A percentile compares a stretch with the other conserved stretches of the same genome.
phyloP scores from a whole-genome alignment of 2,329 filamentous ascomycete genomes.

The Orbilia oligospora region DNA sequence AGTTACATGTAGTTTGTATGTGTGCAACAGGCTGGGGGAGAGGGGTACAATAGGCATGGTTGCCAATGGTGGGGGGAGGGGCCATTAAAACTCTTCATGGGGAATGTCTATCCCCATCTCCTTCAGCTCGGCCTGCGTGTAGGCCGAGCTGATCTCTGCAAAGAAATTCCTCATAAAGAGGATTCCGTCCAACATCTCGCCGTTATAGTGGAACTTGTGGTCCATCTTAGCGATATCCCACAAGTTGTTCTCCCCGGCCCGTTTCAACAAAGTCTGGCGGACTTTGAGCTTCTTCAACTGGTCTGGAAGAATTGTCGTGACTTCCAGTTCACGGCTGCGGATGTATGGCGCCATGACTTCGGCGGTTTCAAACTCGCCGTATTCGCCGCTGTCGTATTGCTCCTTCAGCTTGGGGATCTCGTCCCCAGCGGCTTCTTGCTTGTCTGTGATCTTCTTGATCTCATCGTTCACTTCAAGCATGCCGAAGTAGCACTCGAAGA shows the following conservation, averaged over 20 bases:
- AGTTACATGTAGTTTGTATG: too few species aligned
- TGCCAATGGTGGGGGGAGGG: too few species aligned
- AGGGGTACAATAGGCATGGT: too few species aligned
- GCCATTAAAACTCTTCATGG: conserved; percentile 19
- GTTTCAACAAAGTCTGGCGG: conserved; percentile 35
- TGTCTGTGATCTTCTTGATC: neutral
- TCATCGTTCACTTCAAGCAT: conserved; percentile 8
- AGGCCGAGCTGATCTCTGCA: neutral
- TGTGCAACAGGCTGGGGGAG: too few species aligned
- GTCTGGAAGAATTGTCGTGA: conserved; percentile 6
- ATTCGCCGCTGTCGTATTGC: neutral
- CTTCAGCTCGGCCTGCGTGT: too few species aligned
- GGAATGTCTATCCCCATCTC: neutral
- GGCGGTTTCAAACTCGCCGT: neutral
- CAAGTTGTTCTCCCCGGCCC: conserved; percentile 27
- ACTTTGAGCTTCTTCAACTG: conserved; percentile 10
- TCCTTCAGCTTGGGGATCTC: neutral
- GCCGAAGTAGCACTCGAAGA: conserved; percentile 42
- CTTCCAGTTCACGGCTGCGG: neutral
- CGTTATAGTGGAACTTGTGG: conserved; percentile 13
- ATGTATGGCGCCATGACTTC: conserved; percentile 12
- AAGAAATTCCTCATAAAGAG: conserved; percentile 28
- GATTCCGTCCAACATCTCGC: conserved; percentile 42
- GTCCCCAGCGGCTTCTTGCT: neutral
- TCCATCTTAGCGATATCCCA: conserved; percentile 53